Evolutionary conservation across 2,329 filamentous ascomycete species (phyloP), one percentile per base, ranked within the genome.

Genomic region (Trichoderma guizhouense): DNA sequence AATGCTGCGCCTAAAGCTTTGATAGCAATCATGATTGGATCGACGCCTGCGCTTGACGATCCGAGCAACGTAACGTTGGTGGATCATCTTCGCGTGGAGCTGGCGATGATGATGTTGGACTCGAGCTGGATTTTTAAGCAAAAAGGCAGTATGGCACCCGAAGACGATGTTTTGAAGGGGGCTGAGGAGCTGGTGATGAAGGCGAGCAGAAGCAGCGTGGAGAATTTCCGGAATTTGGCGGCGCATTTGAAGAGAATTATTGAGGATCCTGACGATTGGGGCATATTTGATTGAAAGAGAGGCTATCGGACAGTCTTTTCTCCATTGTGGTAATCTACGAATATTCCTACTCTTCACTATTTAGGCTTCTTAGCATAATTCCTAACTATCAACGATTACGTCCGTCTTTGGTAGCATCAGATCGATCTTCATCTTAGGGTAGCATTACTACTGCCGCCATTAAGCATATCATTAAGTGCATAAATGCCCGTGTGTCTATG

Each of bases 81-180:
- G 3, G 76, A 78, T 32, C 75, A 76, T 61, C 68, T 78, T 7
- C 71, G 75, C 2, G 63, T 74, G 26, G 76, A 78, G 7, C 30
- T 78, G 1, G 63, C 73, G 7, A 58, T 30, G 0, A 12, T 58
- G 11, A 11, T 78, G 2, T 12, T 78, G 7, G 18, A 60, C 1
- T 12, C 14, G 9, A 57, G 60, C 18, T 14, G 32, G 5, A 60
- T 60, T n/a, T 28, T 65, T 2, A 26, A 15, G 2, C 39, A 62
- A 5, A 67, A 70, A 0, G n/a, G 24, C 0, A 58, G 73, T 3
- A 61, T 67, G 7, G 21, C 39, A 1, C 61, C 74, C 1, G 51
- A 66, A 2, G 28, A 18, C 0, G 11, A 72, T 30, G 63, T 71
- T 11, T 18, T 30, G 1, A 61, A 69, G 12, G 53, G 66, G 18